Conservation (phyloP, 2,329 filamentous ascomycete genomes). For the Chaetomiaceae sp. region DNA sequence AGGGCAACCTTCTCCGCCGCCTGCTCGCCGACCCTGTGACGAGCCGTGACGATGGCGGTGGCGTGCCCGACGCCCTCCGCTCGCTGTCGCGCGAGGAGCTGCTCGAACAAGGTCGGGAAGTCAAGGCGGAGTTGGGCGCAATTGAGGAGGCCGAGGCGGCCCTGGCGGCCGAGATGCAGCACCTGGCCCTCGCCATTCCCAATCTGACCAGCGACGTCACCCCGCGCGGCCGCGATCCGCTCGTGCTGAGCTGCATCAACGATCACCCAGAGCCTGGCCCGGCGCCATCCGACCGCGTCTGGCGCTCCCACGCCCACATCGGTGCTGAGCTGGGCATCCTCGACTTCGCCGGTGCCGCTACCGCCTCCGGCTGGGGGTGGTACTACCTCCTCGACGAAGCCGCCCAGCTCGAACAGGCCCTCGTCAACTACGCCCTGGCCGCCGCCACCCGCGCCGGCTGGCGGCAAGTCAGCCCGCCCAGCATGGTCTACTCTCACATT, state of each 20-base stretch:
- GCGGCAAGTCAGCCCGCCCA: conserved; percentile 76
- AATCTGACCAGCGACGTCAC: conserved; percentile 77
- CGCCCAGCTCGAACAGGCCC: conserved; percentile 87
- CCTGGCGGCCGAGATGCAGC: conserved; percentile 60
- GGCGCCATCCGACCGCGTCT: conserved; percentile 39
- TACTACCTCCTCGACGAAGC: conserved; percentile 93
- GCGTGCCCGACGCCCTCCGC: conserved; percentile 20
- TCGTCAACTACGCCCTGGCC: conserved; percentile 77
- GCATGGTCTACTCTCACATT: conserved; percentile 86
- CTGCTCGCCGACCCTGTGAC: conserved; percentile 48
- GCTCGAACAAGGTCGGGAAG: conserved; percentile 54
- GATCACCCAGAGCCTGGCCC: conserved; percentile 46
- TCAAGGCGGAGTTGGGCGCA: conserved; percentile 57
- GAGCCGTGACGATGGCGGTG: conserved; percentile 38
- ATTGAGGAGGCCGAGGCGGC: conserved; percentile 58
- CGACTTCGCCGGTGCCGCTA: conserved; percentile 76
- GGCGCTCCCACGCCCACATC: conserved; percentile 78
- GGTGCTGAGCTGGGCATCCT: conserved; percentile 81
- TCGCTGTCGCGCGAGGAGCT: conserved; percentile 30
- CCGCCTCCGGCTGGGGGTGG: conserved; percentile 93
- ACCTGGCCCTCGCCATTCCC: conserved; percentile 70
- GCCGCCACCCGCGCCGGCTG: conserved; percentile 70
- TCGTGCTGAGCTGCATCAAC: conserved; percentile 73
- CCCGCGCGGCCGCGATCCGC: conserved; percentile 61
- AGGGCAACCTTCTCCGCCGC: conserved; percentile 58